Evolutionary conservation across 2,329 filamentous ascomycete species (phyloP), one percentile per base, ranked within the genome.

Genomic region (Phoma sp.): DNA sequence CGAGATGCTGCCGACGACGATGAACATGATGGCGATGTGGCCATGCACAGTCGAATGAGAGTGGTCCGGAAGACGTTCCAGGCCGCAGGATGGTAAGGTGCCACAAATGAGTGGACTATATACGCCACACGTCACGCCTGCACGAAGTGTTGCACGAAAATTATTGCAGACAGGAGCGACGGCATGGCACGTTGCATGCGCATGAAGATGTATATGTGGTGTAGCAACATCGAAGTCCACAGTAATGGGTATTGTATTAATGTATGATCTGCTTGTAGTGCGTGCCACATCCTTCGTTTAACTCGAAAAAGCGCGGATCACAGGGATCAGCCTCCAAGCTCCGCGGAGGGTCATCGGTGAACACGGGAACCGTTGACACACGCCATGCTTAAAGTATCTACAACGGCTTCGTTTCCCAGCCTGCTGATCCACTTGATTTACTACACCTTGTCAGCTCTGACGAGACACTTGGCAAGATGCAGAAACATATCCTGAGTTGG

Each of bases 1-100:
- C 69, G 67, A 68, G 58, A 62, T 66, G 58, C 57, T 57, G 64
- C 66, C 65, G 65, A 60, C 44, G 25, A 58, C 50, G 50, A 59
- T 50, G 51, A 56, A 56, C 43, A 47, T 47, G 18, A 47, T 39
- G 47, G 53, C 32, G 59, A 60, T 47, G 58, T 55, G 35, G 55
- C 57, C 44, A 48, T 47, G 41, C 49, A 22, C 47, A 59, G 47
- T 47, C 66, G 62, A 68, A 68, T 68, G 51, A 64, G 56, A 59
- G 44, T 30, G 32, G 47, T 57, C 64, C 61, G 55, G 54, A 46
- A 55, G 41, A 52, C 42, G 43, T 52, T 58, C 48, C 54, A 49
- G 41, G 27, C 32, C 10, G 32, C 32, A 33, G 32, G 13, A 33
- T n/a, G 32, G 22, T 43, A n/a, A 37, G 23, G 52, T 52, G 50